Conservation (phyloP, 768 basidiomycete genomes). For the Boletus rex-veris region DNA sequence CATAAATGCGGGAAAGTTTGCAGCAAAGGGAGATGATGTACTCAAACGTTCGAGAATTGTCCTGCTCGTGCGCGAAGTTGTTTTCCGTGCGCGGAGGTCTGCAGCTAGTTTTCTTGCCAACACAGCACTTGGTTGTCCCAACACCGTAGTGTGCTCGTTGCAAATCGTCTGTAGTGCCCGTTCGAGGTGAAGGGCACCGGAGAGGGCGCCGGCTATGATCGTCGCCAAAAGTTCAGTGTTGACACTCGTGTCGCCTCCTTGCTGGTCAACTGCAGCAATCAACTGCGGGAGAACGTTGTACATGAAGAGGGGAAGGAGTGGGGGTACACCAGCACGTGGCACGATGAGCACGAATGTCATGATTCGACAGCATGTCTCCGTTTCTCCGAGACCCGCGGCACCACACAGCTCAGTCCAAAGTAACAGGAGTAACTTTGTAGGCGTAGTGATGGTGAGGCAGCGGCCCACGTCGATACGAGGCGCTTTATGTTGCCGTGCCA, state of each 20-base stretch:
- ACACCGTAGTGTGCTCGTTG: slow-evolving; percentile 44
- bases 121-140: slow-evolving; percentile 61
- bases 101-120: slow-evolving; percentile 64
- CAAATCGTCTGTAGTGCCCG: slow-evolving; percentile 57
- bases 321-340: slow-evolving; percentile 54
- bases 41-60: slow-evolving; percentile 57
- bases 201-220: slow-evolving; percentile 62
- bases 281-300: slow-evolving; percentile 63
- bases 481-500: slow-evolving; percentile 59
- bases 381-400: slow-evolving; percentile 53
- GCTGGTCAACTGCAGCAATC: slow-evolving; percentile 50
- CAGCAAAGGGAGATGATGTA: slow-evolving; percentile 60
- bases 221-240: slow-evolving; percentile 62
- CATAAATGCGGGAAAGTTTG: slow-evolving; percentile 69
- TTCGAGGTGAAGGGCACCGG: slow-evolving; percentile 67
- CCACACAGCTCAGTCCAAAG: slow-evolving; percentile 67
- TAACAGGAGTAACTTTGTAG: slow-evolving; percentile 57
- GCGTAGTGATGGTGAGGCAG: slow-evolving; percentile 56
- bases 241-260: slow-evolving; percentile 50
- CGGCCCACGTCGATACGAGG: slow-evolving; percentile 64
- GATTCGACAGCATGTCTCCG: slow-evolving; percentile 61
- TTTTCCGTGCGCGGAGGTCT: slow-evolving; percentile 54
- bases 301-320: slow-evolving; percentile 71
- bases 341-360: slow-evolving; percentile 65
- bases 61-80: slow-evolving; percentile 46